Evolutionary conservation across 2,329 filamentous ascomycete genomes (phyloP).

Genomic region (Magnaporthales sp.): DNA sequence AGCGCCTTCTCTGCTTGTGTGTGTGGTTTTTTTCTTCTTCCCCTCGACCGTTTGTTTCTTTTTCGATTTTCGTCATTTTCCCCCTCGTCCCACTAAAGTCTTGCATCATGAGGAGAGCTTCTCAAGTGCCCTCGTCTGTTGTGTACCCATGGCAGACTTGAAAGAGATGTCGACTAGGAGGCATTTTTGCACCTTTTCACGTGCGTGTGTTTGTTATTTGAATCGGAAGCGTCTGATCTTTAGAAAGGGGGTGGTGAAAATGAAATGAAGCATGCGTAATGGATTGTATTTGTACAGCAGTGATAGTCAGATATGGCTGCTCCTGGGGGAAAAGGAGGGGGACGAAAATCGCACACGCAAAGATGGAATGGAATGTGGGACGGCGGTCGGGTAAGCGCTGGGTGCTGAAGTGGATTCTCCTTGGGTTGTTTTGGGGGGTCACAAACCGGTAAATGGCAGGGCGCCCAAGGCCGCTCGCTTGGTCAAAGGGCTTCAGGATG

Average conservation of each 20-base stretch:
- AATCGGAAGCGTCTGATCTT: not conserved
- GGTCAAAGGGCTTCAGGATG: not conserved
- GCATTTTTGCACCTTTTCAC: not conserved
- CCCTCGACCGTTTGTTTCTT: not conserved
- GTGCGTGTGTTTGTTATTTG: not conserved
- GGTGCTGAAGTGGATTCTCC: not conserved
- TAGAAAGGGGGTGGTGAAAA: not conserved
- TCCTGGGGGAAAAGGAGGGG: not conserved
- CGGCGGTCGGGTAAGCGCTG: not conserved
- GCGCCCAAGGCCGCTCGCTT: not conserved
- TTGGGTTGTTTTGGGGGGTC: not conserved
- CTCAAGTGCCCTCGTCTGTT: not conserved
- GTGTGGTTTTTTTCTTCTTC: not conserved
- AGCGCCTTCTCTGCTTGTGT: not conserved
- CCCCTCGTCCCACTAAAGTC: not conserved
- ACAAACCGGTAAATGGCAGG: not conserved
- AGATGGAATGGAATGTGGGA: not conserved
- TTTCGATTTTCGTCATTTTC: not conserved
- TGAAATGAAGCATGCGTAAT: not conserved
- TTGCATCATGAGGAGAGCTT: not conserved
- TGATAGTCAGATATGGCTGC: not conserved
- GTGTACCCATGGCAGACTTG: not conserved
- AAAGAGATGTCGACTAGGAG: not conserved
- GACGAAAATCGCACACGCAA: constrained; percentile 4
- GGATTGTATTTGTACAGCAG: not conserved